A percentile compares a stretch with the other conserved stretches of the same genome.
These are phyloP conservation scores for Typha latifolia DNA, from an alignment of 176 grass and related monocot genomes.

Conservation along the genomic window DNA sequence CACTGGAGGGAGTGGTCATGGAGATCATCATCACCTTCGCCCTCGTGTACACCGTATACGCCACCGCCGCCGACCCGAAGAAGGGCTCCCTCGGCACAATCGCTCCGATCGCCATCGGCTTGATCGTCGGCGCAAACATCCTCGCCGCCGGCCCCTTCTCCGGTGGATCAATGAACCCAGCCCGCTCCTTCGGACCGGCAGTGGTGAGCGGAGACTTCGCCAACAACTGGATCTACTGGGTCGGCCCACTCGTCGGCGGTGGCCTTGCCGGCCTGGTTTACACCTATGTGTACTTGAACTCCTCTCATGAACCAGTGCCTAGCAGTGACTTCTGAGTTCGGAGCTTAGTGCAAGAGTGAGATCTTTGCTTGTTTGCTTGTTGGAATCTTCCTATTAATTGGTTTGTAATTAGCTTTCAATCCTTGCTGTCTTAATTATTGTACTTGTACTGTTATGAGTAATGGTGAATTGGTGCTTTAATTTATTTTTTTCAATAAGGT, in stretches of 20 bases:
- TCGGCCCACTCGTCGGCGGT: constrained; percentile 48
- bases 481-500: no score
- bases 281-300: constrained; percentile 44
- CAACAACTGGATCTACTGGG: constrained; percentile 47
- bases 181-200: constrained; percentile 46
- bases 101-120: constrained; percentile 51
- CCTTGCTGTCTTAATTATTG: no score
- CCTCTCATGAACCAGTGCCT: constrained; percentile 29
- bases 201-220: constrained; percentile 45
- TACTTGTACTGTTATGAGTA: no score
- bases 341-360: no score
- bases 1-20: constrained; percentile 60
- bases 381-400: no score
- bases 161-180: constrained; percentile 56
- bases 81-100: constrained; percentile 59
- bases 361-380: no score
- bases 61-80: constrained; percentile 74
- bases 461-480: no score
- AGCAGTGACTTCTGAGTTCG: constrained; percentile 6
- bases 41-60: constrained; percentile 69
- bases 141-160: constrained; percentile 47
- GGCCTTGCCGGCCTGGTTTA: constrained; percentile 46
- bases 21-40: constrained; percentile 71
- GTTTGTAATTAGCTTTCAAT: no score
- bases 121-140: constrained; percentile 60